Base-by-base conservation (phyloP, 2,329 filamentous ascomycete genomes). In the Colletotrichum cuscutae region DNA sequence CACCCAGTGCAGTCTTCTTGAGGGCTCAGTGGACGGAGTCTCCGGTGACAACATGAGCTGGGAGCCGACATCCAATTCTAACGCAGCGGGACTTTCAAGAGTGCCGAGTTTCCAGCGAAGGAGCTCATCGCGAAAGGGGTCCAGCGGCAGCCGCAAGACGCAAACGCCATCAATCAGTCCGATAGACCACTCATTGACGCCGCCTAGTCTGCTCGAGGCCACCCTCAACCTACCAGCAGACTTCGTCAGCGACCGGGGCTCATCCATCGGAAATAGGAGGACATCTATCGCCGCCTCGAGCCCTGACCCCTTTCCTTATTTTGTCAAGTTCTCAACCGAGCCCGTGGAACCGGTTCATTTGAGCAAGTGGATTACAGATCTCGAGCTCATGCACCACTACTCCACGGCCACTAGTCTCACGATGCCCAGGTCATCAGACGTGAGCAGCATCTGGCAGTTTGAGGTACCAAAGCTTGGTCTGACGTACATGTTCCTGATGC, bases 341-440 rank as follows among this genome's bases (percentile, higher is more conserved):
- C 75, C 74, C 62, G 76, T 74, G 71, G 70, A 70, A 35, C 24
- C 70, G 54, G 42, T 68, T 49, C 35, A 60, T 73, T 74, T 28
- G 71, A 76, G 61, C 73, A 77, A 35, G 59, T 83, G 81, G 81
- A 78, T 80, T 11, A 77, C 78, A 4, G 81, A 83, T 66, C 78
- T 83, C 13, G 79, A 81, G 68, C 76, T 83, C 52, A 79, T 83
- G 76, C 81, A 83, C 53, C 81, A 83, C 54, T 83, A 79, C 63
- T 79, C 78, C 2, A 76, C 79, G 7, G 74, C 67, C 2, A 81
- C 81, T 0, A 80, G 76, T 59, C 66, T 77, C 7, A 81, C 81
- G 2, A 71, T 83, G 8, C 81, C 81, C 0, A 75, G 81, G 6
- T 37, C 66, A 11, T 52, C 54, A 6, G 77, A 79, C 8, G 76